phyloP scores from a whole-genome alignment of 2,329 filamentous ascomycete species.

The Pyricularia pennisetigena region DNA sequence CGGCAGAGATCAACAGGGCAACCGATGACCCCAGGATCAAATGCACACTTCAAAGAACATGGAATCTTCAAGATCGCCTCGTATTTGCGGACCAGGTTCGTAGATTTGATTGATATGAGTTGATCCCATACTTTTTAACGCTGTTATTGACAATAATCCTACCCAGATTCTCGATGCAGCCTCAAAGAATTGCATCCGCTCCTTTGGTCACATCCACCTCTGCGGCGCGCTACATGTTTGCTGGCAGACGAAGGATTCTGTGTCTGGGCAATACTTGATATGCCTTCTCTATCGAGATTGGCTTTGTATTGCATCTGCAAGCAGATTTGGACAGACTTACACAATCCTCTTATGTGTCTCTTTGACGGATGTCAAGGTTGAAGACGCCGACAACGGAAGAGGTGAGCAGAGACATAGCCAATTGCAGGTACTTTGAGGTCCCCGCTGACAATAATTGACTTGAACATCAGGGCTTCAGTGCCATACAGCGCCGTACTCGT shows the following conservation, averaged over 20 bases:
- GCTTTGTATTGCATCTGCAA: constrained; percentile 62
- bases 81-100: constrained; percentile 62
- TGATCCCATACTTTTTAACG: not conserved
- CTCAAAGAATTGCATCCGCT: constrained; percentile 58
- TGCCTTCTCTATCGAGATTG: constrained; percentile 76
- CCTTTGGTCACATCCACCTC: constrained; percentile 69
- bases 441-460: not conserved
- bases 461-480: constrained; percentile 66
- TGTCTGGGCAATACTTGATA: constrained; percentile 74
- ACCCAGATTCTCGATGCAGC: constrained; percentile 36
- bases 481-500: constrained; percentile 75
- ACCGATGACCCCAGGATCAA: constrained; percentile 66
- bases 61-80: constrained; percentile 75
- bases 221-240: constrained; percentile 79
- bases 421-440: not conserved
- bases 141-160: not conserved
- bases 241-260: constrained; percentile 61
- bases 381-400: constrained; percentile 66
- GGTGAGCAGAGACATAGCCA: constrained; percentile 33
- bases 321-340: constrained; percentile 57
- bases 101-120: not conserved
- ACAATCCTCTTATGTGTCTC: constrained; percentile 66
- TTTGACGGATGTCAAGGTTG: constrained; percentile 54
- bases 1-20: constrained; percentile 73
- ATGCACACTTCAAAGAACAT: constrained; percentile 67